Evolutionary conservation across 768 basidiomycete genomes (phyloP).

Genomic region (Mycena crocata): DNA sequence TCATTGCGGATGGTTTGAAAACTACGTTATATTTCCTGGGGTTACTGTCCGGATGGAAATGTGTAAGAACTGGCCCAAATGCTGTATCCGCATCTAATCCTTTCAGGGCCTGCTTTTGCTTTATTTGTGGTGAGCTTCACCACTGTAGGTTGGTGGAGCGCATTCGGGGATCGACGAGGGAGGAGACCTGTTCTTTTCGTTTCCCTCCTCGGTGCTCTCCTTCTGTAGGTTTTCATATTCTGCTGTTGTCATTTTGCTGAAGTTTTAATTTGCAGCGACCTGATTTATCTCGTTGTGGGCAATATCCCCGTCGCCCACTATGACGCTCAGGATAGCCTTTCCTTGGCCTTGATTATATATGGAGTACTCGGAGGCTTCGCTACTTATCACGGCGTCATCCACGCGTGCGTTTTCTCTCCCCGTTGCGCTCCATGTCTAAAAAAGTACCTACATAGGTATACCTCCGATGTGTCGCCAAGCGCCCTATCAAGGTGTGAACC

Average conservation of each 20-base stretch:
- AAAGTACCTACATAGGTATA: conserved; percentile 2
- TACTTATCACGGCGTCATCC: conserved; percentile 11
- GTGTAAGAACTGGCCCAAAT: neutral
- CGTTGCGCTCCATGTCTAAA: neutral
- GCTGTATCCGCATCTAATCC: too few species aligned
- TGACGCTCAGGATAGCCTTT: conserved; percentile 1
- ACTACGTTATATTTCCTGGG: conserved; percentile 2
- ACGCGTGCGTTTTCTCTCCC: conserved; percentile 3
- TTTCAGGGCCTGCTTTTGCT: conserved; percentile 5
- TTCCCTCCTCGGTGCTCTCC: conserved; percentile 4
- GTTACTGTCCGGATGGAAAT: conserved; percentile 6
- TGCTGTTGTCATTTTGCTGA: too few species aligned
- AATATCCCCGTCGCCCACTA: neutral
- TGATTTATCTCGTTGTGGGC: neutral
- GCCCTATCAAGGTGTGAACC: conserved; percentile 5
- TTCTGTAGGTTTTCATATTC: conserved; percentile 4
- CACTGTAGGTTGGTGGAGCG: conserved; percentile 23
- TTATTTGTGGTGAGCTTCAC: conserved; percentile 11
- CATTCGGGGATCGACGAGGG: conserved; percentile 13
- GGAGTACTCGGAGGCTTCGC: conserved; percentile 22
- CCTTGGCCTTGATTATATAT: conserved; percentile 11
- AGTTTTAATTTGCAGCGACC: neutral
- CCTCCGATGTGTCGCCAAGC: conserved; percentile 8
- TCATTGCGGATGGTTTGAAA: neutral
- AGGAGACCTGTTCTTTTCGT: conserved; percentile 12